Conservation (phyloP, 1,284 basidiomycete genomes). For the Tausonia pullulans region DNA sequence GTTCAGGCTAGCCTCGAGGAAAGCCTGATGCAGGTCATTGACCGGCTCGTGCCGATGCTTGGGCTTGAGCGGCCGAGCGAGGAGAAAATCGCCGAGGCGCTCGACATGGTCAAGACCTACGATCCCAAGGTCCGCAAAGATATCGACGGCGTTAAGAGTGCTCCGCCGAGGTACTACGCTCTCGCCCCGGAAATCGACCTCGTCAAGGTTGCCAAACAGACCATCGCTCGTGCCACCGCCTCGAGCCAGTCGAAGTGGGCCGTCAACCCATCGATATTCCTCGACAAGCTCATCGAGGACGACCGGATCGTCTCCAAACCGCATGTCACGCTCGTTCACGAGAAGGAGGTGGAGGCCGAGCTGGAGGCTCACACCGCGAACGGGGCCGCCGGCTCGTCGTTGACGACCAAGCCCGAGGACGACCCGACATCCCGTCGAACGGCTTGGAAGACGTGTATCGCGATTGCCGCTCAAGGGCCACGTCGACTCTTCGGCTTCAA, state of each 20-base stretch:
- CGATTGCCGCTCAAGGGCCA: slow-evolving; percentile 34
- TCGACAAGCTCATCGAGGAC: slow-evolving; percentile 42
- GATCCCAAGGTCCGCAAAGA: slow-evolving; percentile 32
- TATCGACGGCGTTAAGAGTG: slow-evolving; percentile 28
- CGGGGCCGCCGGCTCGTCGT: not conserved
- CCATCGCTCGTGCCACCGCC: slow-evolving; percentile 22
- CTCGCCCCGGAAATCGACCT: slow-evolving; percentile 63
- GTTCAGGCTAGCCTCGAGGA: slow-evolving; percentile 46
- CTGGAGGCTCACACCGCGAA: slow-evolving; percentile 23
- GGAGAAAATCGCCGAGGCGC: slow-evolving; percentile 51
- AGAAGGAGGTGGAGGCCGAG: slow-evolving; percentile 42
- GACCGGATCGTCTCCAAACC: slow-evolving; percentile 51
- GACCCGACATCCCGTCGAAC: not conserved
- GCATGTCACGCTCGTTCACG: slow-evolving; percentile 80
- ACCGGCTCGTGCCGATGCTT: slow-evolving; percentile 42
- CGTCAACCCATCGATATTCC: slow-evolving; percentile 39
- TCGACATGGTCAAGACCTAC: slow-evolving; percentile 22
- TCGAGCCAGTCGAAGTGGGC: slow-evolving; percentile 20
- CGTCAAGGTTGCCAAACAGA: slow-evolving; percentile 38
- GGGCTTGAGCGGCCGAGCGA: slow-evolving; percentile 45
- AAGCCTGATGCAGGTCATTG: slow-evolving; percentile 49
- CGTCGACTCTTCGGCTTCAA: slow-evolving; percentile 51
- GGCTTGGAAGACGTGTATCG: slow-evolving; percentile 56
- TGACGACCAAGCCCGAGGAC: not conserved
- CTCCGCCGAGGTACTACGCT: slow-evolving; percentile 55